Evolutionary conservation across 2,329 filamentous ascomycete genomes (phyloP).

Genomic region (Cladosporium sp.): DNA sequence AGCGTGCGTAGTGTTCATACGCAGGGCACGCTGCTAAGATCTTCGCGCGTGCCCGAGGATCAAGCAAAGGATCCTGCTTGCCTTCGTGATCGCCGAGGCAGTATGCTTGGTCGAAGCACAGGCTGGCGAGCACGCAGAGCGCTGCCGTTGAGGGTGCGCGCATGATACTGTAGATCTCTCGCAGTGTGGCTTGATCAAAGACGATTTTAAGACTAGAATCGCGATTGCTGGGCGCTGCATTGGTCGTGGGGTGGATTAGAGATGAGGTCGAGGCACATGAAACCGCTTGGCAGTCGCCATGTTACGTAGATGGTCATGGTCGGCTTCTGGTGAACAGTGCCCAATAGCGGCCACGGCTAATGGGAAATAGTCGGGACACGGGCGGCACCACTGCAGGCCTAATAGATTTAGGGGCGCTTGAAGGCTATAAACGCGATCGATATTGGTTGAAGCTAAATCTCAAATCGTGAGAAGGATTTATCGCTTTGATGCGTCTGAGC

Average conservation of each 20-base stretch:
- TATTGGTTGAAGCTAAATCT: no score
- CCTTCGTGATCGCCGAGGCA: conserved; percentile 14
- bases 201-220: background rate
- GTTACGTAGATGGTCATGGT: background rate
- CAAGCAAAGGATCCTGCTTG: conserved; percentile 22
- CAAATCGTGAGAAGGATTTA: no score
- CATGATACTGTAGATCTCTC: conserved; percentile 15
- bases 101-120: conserved; percentile 22
- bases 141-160: conserved; percentile 20
- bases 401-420: no score
- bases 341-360: no score
- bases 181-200: background rate
- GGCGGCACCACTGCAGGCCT: no score
- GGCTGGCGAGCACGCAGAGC: conserved; percentile 25
- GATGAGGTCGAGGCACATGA: conserved; percentile 11
- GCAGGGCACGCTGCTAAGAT: conserved; percentile 33
- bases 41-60: conserved; percentile 25
- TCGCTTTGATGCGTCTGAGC: no score
- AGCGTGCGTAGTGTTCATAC: conserved; percentile 34
- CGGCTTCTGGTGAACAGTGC: background rate
- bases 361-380: no score
- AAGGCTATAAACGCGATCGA: no score
- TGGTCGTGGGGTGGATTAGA: conserved; percentile 1
- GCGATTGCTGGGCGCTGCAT: background rate
- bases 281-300: conserved; percentile 1